Percentiles rank a stretch among this genome's conserved stretches.
Conservation (phyloP, 2,329 filamentous ascomycete species). For the Lecanicillium sp. region DNA sequence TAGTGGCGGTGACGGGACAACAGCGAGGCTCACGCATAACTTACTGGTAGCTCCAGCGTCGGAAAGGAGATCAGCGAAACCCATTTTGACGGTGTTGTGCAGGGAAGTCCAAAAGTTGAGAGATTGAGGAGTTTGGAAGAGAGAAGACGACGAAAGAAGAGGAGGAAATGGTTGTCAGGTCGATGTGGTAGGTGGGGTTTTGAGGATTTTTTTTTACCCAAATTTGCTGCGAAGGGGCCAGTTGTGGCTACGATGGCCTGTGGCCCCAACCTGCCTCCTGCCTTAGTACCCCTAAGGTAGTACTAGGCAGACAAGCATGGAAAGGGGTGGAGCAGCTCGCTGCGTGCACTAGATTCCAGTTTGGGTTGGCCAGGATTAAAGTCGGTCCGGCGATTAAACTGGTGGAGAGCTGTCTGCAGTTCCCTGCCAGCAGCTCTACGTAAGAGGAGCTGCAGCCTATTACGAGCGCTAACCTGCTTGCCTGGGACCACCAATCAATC, state of each 20-base stretch:
- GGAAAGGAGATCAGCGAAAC: conserved; percentile 60
- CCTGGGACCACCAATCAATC: not conserved
- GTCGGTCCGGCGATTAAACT: conserved; percentile 8
- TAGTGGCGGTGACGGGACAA: conserved; percentile 20
- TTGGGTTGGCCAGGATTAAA: conserved; percentile 13
- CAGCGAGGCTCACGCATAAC: conserved; percentile 17
- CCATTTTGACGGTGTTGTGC: conserved; percentile 43
- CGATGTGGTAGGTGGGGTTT: conserved; percentile 31
- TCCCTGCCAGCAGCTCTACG: conserved; percentile 2
- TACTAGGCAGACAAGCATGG: too few species aligned
- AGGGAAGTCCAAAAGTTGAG: conserved; percentile 15
- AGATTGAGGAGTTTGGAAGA: conserved; percentile 17
- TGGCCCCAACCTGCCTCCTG: too few species aligned
- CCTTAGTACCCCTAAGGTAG: too few species aligned
- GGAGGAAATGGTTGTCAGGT: conserved; percentile 24
- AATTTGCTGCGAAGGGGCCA: conserved; percentile 16
- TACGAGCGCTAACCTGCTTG: not conserved
- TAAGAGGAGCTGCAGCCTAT: conserved; percentile 8
- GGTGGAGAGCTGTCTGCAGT: not conserved
- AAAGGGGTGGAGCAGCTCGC: not conserved
- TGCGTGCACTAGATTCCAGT: conserved; percentile 1
- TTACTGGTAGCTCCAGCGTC: conserved; percentile 50
- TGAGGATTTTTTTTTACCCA: conserved; percentile 30
- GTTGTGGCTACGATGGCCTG: conserved; percentile 12
- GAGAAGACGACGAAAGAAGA: conserved; percentile 19